Base-by-base conservation (phyloP, 2,329 filamentous ascomycete genomes). In the Colletotrichum echinochloae region DNA sequence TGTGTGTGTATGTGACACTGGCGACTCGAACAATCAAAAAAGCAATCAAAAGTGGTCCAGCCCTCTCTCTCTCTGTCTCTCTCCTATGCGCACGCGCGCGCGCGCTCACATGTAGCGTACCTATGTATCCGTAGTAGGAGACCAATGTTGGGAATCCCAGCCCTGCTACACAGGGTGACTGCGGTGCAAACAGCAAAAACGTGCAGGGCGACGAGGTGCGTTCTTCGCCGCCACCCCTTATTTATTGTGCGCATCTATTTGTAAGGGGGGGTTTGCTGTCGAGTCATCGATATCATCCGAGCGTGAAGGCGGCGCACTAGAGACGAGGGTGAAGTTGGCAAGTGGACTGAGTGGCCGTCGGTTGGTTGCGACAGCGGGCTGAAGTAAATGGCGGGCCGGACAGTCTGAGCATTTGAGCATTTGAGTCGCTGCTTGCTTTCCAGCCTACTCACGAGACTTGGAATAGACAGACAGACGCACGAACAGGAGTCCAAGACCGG, bases 361-460 rank as follows among this genome's bases (percentile, higher is more conserved):
- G 62, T 66, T 56, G 55, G 35, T 66, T 33, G 48, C 46, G 63
- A 66, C 56, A 70, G 66, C 55, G 30, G 55, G 67, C 49, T 46
- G 63, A 70, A 66, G 48, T 46, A 49, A 61, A 65, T 28, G 39
- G 60, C 55, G 49, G 56, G 60, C 49, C 35, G n/a, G 44, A 51
- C 44, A 23, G 59, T 51, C 59, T 37, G 37, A 54, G 49, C 16
- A 26, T 52, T 63, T n/a, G n/a, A n/a, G n/a, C n/a, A n/a, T n/a
- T 60, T 61, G 49, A 70, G 49, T 60, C 56, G 63, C 63, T 54
- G 66, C 35, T 60, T 60, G 39, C 55, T 54, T 41, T 49, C 35
- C 62, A 37, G 28, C 39, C 23, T 55, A 66, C 54, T 66, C 46
- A 30, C 35, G 30, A 20, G 39, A 20, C 6, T 41, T 20, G 6